phyloP scores from a whole-genome alignment of 2,329 filamentous ascomycete genomes.

The Calonectria crousiana region DNA sequence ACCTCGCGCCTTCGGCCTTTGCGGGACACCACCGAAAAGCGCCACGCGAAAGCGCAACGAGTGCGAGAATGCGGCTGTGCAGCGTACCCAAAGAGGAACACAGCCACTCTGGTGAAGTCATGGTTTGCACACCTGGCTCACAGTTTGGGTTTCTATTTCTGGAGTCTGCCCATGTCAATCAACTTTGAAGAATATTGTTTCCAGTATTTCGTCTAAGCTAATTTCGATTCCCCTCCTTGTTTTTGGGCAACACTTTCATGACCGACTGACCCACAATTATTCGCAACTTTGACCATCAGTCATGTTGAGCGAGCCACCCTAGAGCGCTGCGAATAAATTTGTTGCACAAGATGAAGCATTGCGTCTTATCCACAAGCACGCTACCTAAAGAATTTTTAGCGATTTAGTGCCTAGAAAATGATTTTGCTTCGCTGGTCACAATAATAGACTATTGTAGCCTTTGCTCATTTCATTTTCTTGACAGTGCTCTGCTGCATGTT shows the following conservation, averaged over 20 bases:
- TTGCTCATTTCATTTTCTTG: too few species aligned
- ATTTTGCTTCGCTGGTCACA: neutral
- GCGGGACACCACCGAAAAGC: neutral
- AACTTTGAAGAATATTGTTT: neutral
- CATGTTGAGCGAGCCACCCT: neutral
- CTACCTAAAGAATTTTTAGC: neutral
- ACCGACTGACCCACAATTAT: neutral
- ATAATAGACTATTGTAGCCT: neutral
- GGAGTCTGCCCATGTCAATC: neutral
- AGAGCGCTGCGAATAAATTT: neutral
- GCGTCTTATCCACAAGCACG: neutral
- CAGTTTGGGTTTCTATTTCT: neutral
- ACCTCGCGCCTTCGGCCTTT: constrained; percentile 4
- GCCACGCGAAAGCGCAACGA: neutral
- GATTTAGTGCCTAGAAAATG: fast-evolving
- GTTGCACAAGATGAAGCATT: neutral
- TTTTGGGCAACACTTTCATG: neutral
- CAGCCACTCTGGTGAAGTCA: neutral
- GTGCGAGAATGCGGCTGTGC: neutral
- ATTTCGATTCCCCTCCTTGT: neutral
- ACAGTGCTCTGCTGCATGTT: too few species aligned
- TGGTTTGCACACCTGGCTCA: neutral
- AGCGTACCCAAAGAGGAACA: too few species aligned
- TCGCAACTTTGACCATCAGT: neutral
- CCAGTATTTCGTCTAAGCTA: neutral